Conservation (phyloP, 805 yeast genomes). For the Wickerhamomyces strasburgensis region DNA sequence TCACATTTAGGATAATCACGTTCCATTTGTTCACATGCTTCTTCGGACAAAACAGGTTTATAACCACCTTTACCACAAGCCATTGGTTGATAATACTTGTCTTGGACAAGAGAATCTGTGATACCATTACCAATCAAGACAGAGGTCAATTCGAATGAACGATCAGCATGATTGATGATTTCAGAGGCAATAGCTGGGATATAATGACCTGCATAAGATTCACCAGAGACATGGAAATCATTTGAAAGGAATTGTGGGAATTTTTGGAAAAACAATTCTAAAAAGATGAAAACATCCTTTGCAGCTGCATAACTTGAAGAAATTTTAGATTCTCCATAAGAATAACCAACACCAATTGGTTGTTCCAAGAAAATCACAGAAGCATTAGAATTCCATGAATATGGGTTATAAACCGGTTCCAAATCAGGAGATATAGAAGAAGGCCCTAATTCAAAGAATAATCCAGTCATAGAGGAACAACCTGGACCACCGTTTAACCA, state of each 20-base stretch:
- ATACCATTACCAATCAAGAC: conserved; percentile 91
- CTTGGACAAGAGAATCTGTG: conserved; percentile 79
- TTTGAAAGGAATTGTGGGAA: conserved; percentile 64
- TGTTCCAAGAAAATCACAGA: conserved; percentile 89
- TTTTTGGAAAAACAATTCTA: conserved; percentile 75
- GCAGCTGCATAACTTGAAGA: conserved; percentile 78
- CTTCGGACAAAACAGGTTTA: conserved; percentile 65
- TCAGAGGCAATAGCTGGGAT: conserved; percentile 66
- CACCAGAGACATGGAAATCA: conserved; percentile 77
- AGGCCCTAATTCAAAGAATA: conserved; percentile 90
- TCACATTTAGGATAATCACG: conserved; percentile 61
- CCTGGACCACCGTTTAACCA: conserved; percentile 98
- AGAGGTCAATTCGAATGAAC: conserved; percentile 64
- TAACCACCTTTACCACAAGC: conserved; percentile 90
- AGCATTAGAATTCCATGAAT: conserved; percentile 90
- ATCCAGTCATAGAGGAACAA: conserved; percentile 85
- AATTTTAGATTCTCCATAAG: conserved; percentile 63
- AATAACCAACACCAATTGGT: conserved; percentile 90
- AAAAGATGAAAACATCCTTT: conserved; percentile 78
- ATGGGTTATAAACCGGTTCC: conserved; percentile 71
- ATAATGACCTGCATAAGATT: conserved; percentile 81
- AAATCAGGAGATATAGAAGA: conserved; percentile 60
- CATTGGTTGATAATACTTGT: conserved; percentile 82
- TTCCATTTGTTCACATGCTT: conserved; percentile 62
- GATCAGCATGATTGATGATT: conserved; percentile 39